Base-by-base conservation (phyloP, 116 monocot genomes). In the Posidonia oceanica region DNA sequence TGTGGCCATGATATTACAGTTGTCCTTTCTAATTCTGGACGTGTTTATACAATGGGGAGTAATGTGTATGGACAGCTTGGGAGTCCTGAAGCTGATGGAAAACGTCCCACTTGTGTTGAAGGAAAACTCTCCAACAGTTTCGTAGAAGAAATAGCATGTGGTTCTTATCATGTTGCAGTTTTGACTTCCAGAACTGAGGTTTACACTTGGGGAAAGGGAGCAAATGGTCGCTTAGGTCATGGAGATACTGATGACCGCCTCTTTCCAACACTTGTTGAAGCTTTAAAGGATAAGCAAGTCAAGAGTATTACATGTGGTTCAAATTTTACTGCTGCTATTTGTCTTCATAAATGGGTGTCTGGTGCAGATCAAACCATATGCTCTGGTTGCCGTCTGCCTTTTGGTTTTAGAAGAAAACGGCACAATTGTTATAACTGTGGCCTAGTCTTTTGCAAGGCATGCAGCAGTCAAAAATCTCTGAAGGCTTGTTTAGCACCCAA, bases 371-470 rank as follows among this genome's bases (percentile, higher is more conserved):
- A 90, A 36, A 84, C 98, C 16, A 56, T 86, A 56, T 99, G 93
- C 69, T 90, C 93, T 70, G 93, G 90, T 59, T 93, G 98, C 64
- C 87, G 67, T 66, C 70, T 81, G 63, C 84, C 84, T 52, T 99
- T 99, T 86, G 76, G 86, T 56, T 88, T 93, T 54, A 90, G 85
- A 79, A 93, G 98, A 78, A 93, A 93, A 76, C 80, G 83, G 2
- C 98, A 93, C 67, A 93, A 99, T 52, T 93, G 98, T 64, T 99
- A 93, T 66, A 93, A 93, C 58, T 99, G 98, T 84, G 98, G 87
- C 21, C 75, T 90, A n/a, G 90, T 86, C 11, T 99, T 87, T 77
- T 93, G 96, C 76, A 86, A 88, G 66, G 75, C 80, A 59, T 96
- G 96, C 74, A 96, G 91, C 61, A 82, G 80, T 63, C 85, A 81